Base-by-base conservation (phyloP, 75 land plant species). In the Ceratopteris richardii region DNA sequence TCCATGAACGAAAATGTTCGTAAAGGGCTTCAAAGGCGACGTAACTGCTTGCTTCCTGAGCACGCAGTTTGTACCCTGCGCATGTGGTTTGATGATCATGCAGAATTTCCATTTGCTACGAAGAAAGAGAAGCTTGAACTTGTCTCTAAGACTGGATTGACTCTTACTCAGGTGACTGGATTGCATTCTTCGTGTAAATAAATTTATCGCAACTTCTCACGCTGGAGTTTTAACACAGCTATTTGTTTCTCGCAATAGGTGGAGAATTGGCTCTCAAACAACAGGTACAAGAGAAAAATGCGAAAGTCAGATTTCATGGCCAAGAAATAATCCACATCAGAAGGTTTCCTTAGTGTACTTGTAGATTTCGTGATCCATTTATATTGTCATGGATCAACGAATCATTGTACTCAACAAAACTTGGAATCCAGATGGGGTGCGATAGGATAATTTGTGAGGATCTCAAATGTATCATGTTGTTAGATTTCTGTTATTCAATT, bases 61-160 rank as follows among this genome's bases (percentile, higher is more conserved):
- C 13, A 36, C 0, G 25, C 50, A 5, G 28, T 59, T 20, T 39
- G 9, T 17, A 29, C 28, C 20, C 11, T 59, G 6, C 24, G 23
- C 24, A 21, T 16, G 27, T 59, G 61, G 61, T 25, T 59, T 27
- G 48, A 59, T 10, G 0, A 11, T 18, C 25, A 42, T 10, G 43
- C 43, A 12, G 13, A 20, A 42, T 39, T 39, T 24, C 61, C 50
- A 25, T 59, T 29, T 13, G 29, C 61, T 1, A 16, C 41, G 10
- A 59, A 41, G 21, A 44, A 58, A 26, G 47, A 58, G 7, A 58
- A 58, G 27, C 29, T 59, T 59, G 43, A 42, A 20, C 61, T 59
- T 21, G 50, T 22, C 16, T n/a, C 31, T 14, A 14, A 25, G 47
- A 6, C 50, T 0, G 20, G 50, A 17, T 18, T 59, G 27, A 42